Evolutionary conservation across 1,139 yeast species (phyloP).

Genomic region (Geotrichum histeridarum): DNA sequence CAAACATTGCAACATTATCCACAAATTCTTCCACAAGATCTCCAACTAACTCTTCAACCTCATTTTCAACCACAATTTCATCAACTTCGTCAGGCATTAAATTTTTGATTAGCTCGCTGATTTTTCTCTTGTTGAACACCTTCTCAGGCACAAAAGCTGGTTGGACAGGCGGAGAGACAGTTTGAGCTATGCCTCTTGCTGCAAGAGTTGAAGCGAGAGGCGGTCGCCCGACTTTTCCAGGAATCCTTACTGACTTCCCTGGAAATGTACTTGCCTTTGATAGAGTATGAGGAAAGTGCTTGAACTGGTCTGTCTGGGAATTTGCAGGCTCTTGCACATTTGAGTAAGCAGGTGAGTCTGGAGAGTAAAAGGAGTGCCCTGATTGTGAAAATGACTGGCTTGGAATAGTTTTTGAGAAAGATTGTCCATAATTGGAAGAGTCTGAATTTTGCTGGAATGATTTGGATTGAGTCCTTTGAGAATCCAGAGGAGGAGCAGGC

Average conservation of each 20-base stretch:
- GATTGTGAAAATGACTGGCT: no score
- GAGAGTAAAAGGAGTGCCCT: no score
- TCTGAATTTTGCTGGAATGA: no score
- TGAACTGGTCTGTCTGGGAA: not conserved
- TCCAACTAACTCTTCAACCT: constrained; percentile 85
- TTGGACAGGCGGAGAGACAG: not conserved
- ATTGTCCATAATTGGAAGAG: no score
- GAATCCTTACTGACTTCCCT: constrained; percentile 11
- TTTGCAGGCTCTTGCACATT: no score
- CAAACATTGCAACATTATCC: constrained; percentile 84
- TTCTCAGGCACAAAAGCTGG: constrained; percentile 52
- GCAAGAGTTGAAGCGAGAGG: constrained; percentile 12
- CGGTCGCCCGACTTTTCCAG: constrained; percentile 20
- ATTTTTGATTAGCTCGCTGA: constrained; percentile 75
- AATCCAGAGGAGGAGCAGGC: no score
- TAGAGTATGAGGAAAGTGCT: not conserved
- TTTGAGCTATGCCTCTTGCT: constrained; percentile 4
- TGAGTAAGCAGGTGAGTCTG: no score
- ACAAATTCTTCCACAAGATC: constrained; percentile 96
- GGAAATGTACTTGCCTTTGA: not conserved
- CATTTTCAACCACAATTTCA: constrained; percentile 62
- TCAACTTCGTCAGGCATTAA: constrained; percentile 69
- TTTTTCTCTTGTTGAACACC: constrained; percentile 80
- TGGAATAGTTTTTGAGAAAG: no score
- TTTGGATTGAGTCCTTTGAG: no score